Percentiles rank a stretch among this genome's conserved stretches.
phyloP scores from a whole-genome alignment of 805 yeast species.

The Saturnispora silvae region DNA sequence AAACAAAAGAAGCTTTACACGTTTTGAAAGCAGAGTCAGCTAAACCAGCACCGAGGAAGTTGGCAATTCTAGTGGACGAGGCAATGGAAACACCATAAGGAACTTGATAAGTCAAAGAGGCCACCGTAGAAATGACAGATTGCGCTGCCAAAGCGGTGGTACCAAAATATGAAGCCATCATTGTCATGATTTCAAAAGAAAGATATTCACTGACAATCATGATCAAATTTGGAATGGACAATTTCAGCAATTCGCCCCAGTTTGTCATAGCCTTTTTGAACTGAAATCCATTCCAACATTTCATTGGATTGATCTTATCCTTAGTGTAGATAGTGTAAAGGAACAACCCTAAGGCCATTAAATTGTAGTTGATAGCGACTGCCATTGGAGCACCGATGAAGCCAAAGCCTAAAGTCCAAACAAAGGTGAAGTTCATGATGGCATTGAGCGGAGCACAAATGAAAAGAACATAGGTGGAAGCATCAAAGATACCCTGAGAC shows the following conservation, averaged over 20 bases:
- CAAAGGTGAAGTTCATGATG: conserved; percentile 51
- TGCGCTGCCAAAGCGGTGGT: conserved; percentile 58
- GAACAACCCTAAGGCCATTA: conserved; percentile 51
- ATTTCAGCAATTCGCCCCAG: conserved; percentile 53
- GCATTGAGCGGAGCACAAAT: conserved; percentile 71
- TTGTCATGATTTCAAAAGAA: conserved; percentile 66
- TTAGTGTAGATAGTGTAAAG: conserved; percentile 39
- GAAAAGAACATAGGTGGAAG: conserved; percentile 60
- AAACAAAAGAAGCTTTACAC: conserved; percentile 20
- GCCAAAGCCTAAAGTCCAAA: conserved; percentile 61
- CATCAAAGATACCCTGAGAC: conserved; percentile 71
- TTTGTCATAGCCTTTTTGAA: conserved; percentile 33
- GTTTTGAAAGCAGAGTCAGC: conserved; percentile 23
- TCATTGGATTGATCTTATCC: conserved; percentile 25
- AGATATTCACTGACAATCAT: conserved; percentile 75
- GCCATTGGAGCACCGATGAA: conserved; percentile 71
- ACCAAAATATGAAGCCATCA: conserved; percentile 59
- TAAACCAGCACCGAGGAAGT: conserved; percentile 53
- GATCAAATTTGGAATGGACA: conserved; percentile 64
- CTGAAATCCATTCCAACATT: conserved; percentile 29
- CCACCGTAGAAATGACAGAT: conserved; percentile 58
- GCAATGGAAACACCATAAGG: conserved; percentile 73
- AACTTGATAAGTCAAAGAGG: conserved; percentile 58
- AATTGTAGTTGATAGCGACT: conserved; percentile 59
- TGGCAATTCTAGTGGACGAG: conserved; percentile 66